Evolutionary conservation across 2,329 filamentous ascomycete genomes (phyloP).

Genomic region (Dactylellina cionopaga): DNA sequence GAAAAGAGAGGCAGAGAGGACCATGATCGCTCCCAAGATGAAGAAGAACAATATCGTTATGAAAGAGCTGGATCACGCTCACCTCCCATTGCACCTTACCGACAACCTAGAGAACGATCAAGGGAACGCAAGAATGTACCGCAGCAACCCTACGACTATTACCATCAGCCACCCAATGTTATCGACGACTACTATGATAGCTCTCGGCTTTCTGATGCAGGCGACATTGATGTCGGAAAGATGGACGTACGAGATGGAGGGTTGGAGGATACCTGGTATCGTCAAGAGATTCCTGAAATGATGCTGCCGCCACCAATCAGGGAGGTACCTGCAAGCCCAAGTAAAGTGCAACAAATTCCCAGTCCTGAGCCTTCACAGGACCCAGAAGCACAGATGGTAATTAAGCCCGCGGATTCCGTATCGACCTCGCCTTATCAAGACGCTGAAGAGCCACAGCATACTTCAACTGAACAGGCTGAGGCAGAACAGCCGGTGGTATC

Average conservation of each 20-base stretch:
- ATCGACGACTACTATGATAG: conserved; percentile 36
- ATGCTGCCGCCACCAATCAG: conserved; percentile 34
- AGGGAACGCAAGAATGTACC: conserved; percentile 11
- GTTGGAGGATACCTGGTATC: conserved; percentile 34
- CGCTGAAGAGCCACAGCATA: conserved; percentile 14
- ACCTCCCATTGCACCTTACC: conserved; percentile 5
- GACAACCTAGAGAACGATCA: conserved; percentile 11
- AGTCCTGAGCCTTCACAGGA: neutral
- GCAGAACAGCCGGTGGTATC: no score
- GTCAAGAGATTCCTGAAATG: conserved; percentile 29
- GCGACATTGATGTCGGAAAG: conserved; percentile 43
- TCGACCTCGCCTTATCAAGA: conserved; percentile 31
- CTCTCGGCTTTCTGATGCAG: conserved; percentile 34
- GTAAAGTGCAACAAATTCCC: conserved; percentile 17
- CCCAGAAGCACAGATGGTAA: neutral
- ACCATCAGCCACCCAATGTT: conserved; percentile 10
- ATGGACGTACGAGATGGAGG: conserved; percentile 28
- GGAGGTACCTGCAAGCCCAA: conserved; percentile 44
- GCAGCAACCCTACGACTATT: conserved; percentile 29
- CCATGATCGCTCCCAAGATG: no score
- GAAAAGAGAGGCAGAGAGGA: neutral
- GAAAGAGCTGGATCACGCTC: conserved; percentile 30
- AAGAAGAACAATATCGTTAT: neutral
- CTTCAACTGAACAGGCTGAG: neutral
- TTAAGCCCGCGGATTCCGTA: neutral